Conservation (phyloP, 805 yeast species). For the Wickerhamomyces queroliae region DNA sequence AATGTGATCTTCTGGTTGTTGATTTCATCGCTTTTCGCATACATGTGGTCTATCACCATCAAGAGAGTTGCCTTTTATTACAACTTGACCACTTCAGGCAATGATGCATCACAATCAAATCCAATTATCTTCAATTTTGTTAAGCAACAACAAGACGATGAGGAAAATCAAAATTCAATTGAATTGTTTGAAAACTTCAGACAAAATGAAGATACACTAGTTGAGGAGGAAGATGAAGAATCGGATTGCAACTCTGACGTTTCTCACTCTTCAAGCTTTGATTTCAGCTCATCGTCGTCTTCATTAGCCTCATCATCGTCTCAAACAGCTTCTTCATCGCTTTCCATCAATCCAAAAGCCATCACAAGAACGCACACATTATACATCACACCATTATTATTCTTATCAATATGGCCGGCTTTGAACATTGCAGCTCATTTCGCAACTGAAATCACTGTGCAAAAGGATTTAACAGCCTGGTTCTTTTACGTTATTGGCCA, state of each 20-base stretch:
- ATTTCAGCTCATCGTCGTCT: not conserved
- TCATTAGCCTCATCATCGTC: conserved; percentile 3
- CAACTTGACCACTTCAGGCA: conserved; percentile 20
- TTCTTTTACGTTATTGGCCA: conserved; percentile 57
- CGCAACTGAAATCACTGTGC: conserved; percentile 34
- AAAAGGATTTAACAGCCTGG: conserved; percentile 56
- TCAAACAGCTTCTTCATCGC: conserved; percentile 3
- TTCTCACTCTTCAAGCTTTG: too few relatives aligned
- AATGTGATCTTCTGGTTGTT: conserved; percentile 14
- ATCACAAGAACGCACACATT: conserved; percentile 10
- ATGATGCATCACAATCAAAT: conserved; percentile 1
- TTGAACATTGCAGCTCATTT: conserved; percentile 41
- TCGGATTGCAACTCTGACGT: not conserved
- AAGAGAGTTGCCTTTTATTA: conserved; percentile 24
- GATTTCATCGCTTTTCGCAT: conserved; percentile 9
- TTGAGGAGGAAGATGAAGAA: not conserved
- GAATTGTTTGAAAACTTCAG: not conserved
- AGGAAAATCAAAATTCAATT: not conserved
- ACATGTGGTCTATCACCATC: conserved; percentile 16
- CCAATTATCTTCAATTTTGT: conserved; percentile 4
- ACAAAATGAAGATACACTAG: not conserved
- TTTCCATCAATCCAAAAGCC: conserved; percentile 4
- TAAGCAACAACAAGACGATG: not conserved
- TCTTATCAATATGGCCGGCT: conserved; percentile 41
- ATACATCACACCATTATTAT: conserved; percentile 27